Percentiles rank a stretch among this genome's conserved stretches.
Evolutionary conservation across 345 rosid species (phyloP).

Genomic region (Populus nigra): DNA sequence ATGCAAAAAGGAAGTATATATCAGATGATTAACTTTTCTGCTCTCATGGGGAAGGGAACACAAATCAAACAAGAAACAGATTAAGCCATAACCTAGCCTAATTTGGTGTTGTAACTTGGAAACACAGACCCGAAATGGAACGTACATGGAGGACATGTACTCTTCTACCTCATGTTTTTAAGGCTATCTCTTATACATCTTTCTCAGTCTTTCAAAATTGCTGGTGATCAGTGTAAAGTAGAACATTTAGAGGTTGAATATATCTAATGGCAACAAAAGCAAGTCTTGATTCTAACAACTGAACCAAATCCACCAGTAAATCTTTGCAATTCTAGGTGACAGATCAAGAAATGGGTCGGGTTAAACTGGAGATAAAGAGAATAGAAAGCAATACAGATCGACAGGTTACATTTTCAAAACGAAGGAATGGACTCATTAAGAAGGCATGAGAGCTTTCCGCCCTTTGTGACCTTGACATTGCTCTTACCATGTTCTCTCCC

Average conservation of each 20-base stretch:
- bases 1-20: too few relatives aligned
- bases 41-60: background rate
- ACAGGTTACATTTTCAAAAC: conserved; percentile 78
- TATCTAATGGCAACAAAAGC: background rate
- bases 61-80: background rate
- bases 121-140: background rate
- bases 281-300: background rate
- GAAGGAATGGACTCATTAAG: conserved; percentile 78
- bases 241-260: background rate
- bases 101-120: background rate
- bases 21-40: too few relatives aligned
- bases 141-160: too few relatives aligned
- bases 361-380: conserved; percentile 66
- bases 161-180: too few relatives aligned
- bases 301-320: conserved; percentile 10
- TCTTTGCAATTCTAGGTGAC: conserved; percentile 1
- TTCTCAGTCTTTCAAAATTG: background rate
- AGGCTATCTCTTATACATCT: too few relatives aligned
- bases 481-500: conserved; percentile 82
- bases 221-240: background rate
- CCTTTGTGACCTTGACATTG: conserved; percentile 80
- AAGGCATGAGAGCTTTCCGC: conserved; percentile 81
- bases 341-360: conserved; percentile 59
- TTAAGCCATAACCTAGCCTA: background rate
- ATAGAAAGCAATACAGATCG: conserved; percentile 73